Evolutionary conservation across 2,329 filamentous ascomycete species (phyloP).

Genomic region (Zelopaecilomyces penicillatus): DNA sequence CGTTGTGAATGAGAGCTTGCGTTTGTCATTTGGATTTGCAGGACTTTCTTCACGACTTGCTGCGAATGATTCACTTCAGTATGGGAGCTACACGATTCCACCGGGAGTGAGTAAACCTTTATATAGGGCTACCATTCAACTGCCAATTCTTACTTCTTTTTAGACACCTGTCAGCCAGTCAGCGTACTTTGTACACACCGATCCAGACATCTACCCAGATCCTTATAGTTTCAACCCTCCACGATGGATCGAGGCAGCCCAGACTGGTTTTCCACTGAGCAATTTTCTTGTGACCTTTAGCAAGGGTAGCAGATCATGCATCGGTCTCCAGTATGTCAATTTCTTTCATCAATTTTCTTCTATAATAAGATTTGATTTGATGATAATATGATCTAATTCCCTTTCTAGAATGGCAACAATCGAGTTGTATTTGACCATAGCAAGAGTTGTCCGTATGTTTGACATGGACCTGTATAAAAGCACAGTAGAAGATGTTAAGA

Average conservation of each 20-base stretch:
- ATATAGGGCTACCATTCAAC: neutral
- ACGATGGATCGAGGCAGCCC: conserved; percentile 17
- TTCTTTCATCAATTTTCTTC: neutral
- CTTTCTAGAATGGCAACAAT: conserved; percentile 8
- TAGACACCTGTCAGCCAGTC: conserved; percentile 16
- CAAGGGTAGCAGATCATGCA: conserved; percentile 14
- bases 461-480: conserved; percentile 14
- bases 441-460: conserved; percentile 10
- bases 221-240: conserved; percentile 18
- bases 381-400: neutral
- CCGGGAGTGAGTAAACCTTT: conserved; percentile 17
- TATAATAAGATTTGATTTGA: neutral
- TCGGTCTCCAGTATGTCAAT: conserved; percentile 14
- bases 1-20: conserved; percentile 11
- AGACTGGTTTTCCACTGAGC: conserved; percentile 7
- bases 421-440: conserved; percentile 12
- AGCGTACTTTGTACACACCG: conserved; percentile 14
- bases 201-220: conserved; percentile 17
- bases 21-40: conserved; percentile 9
- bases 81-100: conserved; percentile 23
- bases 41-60: conserved; percentile 19
- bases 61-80: conserved; percentile 18
- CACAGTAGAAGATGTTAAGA: conserved; percentile 6
- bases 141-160: neutral
- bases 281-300: conserved; percentile 11